Percentiles rank a stretch among this genome's conserved stretches.
Evolutionary conservation across 2,329 filamentous ascomycete species (phyloP).

Genomic region (Niveomyces coronatus): DNA sequence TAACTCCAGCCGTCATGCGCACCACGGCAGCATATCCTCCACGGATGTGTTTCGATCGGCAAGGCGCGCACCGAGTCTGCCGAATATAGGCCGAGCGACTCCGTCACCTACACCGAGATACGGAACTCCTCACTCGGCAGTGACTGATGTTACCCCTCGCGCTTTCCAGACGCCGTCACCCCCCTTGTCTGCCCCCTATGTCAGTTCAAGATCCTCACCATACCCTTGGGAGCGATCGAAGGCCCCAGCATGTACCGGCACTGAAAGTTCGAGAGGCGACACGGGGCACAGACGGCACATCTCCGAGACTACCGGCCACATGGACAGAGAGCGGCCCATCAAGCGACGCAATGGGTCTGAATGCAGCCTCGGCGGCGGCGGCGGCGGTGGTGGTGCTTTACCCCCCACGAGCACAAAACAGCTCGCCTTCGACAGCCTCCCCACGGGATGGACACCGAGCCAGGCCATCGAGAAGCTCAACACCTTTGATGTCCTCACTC

Average conservation of each 20-base stretch:
- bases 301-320: conserved; percentile 48
- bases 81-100: conserved; percentile 33
- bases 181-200: too few species aligned
- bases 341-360: conserved; percentile 39
- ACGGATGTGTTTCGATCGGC: conserved; percentile 30
- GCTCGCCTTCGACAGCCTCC: conserved; percentile 50
- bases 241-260: conserved; percentile 14
- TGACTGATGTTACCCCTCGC: too few species aligned
- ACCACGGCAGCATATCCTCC: conserved; percentile 32
- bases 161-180: too few species aligned
- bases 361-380: too few species aligned
- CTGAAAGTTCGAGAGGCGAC: conserved; percentile 1
- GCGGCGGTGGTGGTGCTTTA: too few species aligned
- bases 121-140: conserved; percentile 31
- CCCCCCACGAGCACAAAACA: conserved; percentile 41
- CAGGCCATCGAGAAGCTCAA: conserved; percentile 41
- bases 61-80: conserved; percentile 37
- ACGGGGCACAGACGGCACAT: conserved; percentile 39
- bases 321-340: conserved; percentile 51
- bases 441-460: conserved; percentile 43
- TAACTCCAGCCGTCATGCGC: conserved; percentile 34
- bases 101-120: conserved; percentile 30
- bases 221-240: conserved; percentile 33
- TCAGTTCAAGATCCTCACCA: too few species aligned
- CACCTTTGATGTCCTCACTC: conserved; percentile 34